A percentile compares a stretch with the other conserved stretches of the same genome.
Conservation (phyloP, 148 eudicot species). For the Rhododendron simsii region DNA sequence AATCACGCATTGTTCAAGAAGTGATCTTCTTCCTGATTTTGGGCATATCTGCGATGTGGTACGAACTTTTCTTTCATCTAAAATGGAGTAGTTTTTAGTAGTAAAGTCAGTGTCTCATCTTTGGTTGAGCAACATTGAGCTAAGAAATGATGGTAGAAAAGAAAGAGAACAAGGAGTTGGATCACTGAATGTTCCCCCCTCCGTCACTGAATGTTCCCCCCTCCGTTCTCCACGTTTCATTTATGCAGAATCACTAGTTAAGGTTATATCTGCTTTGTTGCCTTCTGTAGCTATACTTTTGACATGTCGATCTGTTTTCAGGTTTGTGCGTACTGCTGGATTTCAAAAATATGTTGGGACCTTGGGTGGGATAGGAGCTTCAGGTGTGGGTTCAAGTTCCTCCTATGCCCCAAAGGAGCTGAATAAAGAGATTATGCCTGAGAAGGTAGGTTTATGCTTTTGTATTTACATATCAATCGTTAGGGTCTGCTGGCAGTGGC, state of each 20-base stretch:
- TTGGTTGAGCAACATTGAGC: not conserved
- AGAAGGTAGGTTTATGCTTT: conserved; percentile 49
- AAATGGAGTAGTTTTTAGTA: conserved; percentile 2
- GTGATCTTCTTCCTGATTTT: conserved; percentile 63
- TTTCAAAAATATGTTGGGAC: conserved; percentile 79
- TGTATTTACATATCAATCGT: conserved; percentile 1
- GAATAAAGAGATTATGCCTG: conserved; percentile 83
- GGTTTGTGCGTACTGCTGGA: conserved; percentile 84
- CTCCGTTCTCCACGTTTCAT: not conserved
- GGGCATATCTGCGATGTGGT: conserved; percentile 80
- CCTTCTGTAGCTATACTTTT: not conserved
- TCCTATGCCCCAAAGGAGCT: conserved; percentile 72
- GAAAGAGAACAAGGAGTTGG: not conserved
- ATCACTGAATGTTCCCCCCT: not conserved
- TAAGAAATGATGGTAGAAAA: not conserved
- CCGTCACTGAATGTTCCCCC: not conserved
- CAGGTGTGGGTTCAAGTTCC: conserved; percentile 92
- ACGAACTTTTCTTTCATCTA: conserved; percentile 23
- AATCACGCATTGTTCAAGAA: conserved; percentile 75
- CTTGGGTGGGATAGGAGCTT: conserved; percentile 82
- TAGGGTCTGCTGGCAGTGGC: conserved; percentile 6
- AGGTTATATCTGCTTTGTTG: not conserved
- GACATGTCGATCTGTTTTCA: conserved; percentile 22
- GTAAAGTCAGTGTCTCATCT: not conserved
- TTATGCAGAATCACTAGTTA: not conserved